phyloP scores from a whole-genome alignment of 331 rosid genomes.

The Stylosanthes scabra region DNA sequence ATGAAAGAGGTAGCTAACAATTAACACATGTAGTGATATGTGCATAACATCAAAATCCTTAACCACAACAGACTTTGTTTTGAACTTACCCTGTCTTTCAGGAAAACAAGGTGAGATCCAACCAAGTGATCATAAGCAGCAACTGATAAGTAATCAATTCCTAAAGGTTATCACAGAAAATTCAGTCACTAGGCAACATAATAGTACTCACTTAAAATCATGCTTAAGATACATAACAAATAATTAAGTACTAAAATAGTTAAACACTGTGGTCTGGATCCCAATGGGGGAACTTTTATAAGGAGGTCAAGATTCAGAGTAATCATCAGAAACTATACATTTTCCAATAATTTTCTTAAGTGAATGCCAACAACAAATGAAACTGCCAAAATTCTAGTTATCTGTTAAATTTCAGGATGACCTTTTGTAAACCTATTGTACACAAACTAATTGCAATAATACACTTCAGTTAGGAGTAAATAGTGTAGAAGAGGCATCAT shows the following conservation, averaged over 20 bases:
- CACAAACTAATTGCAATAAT: neutral
- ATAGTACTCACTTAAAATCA: slow-evolving; percentile 18
- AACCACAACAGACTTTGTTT: slow-evolving; percentile 2
- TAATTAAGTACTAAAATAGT: neutral
- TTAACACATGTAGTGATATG: slow-evolving; percentile 14
- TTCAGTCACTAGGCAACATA: slow-evolving; percentile 40
- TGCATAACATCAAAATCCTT: slow-evolving; percentile 7
- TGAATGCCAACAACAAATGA: slow-evolving; percentile 1
- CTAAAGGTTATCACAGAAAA: slow-evolving; percentile 55
- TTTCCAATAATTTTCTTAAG: slow-evolving; percentile 14
- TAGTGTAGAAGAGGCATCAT: slow-evolving; percentile 19
- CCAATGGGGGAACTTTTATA: neutral
- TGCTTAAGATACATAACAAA: neutral
- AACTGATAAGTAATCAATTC: slow-evolving; percentile 85
- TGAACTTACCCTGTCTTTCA: slow-evolving; percentile 77
- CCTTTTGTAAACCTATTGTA: neutral
- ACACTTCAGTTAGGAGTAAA: slow-evolving; percentile 2
- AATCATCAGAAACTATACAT: slow-evolving; percentile 25
- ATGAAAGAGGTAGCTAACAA: slow-evolving; percentile 17
- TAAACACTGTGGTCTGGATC: neutral
- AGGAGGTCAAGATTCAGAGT: slow-evolving; percentile 24
- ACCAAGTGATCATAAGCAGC: slow-evolving; percentile 74
- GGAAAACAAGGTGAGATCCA: slow-evolving; percentile 72
- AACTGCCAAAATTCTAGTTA: slow-evolving; percentile 17
- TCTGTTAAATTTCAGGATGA: neutral